phyloP scores from a whole-genome alignment of 1,284 basidiomycete species.

The Pseudozyma thailandica region DNA sequence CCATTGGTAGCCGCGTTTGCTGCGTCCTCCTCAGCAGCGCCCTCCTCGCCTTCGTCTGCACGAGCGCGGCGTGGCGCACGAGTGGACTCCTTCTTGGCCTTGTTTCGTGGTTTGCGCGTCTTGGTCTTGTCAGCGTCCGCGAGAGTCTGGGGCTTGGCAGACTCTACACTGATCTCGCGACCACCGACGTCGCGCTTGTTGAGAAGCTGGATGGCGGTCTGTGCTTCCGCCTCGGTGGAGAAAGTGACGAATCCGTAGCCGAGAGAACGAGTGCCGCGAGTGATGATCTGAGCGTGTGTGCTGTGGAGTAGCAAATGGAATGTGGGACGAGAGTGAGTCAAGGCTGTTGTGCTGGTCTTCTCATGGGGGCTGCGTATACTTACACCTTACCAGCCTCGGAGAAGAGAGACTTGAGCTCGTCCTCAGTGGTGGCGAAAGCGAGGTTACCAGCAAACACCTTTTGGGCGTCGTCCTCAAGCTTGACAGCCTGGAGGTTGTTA shows the following conservation, averaged over 20 bases:
- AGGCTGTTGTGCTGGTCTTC: background rate
- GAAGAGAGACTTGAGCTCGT: slow-evolving; percentile 59
- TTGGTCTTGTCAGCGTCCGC: slow-evolving; percentile 36
- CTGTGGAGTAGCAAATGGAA: slow-evolving; percentile 31
- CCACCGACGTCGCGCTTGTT: slow-evolving; percentile 64
- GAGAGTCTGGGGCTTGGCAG: slow-evolving; percentile 57
- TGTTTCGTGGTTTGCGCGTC: slow-evolving; percentile 21
- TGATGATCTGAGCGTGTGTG: slow-evolving; percentile 61
- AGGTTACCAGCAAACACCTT: slow-evolving; percentile 60
- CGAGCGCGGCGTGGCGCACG: slow-evolving; percentile 52
- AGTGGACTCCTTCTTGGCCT: slow-evolving; percentile 34
- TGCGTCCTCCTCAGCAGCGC: slow-evolving; percentile 46
- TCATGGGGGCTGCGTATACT: slow-evolving; percentile 5
- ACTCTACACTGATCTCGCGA: slow-evolving; percentile 63
- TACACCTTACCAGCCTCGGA: slow-evolving; percentile 61
- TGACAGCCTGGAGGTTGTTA: slow-evolving; percentile 39
- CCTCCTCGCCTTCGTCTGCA: slow-evolving; percentile 60
- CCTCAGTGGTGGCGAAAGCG: slow-evolving; percentile 63
- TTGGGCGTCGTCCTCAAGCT: slow-evolving; percentile 33
- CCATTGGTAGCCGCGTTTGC: slow-evolving; percentile 30
- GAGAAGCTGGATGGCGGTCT: slow-evolving; percentile 56
- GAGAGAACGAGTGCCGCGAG: slow-evolving; percentile 63
- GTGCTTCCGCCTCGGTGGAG: slow-evolving; percentile 55
- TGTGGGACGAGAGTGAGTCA: background rate
- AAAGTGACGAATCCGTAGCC: slow-evolving; percentile 66